Conservation (phyloP, 2,329 filamentous ascomycete species). For the Colletotrichum sp. region DNA sequence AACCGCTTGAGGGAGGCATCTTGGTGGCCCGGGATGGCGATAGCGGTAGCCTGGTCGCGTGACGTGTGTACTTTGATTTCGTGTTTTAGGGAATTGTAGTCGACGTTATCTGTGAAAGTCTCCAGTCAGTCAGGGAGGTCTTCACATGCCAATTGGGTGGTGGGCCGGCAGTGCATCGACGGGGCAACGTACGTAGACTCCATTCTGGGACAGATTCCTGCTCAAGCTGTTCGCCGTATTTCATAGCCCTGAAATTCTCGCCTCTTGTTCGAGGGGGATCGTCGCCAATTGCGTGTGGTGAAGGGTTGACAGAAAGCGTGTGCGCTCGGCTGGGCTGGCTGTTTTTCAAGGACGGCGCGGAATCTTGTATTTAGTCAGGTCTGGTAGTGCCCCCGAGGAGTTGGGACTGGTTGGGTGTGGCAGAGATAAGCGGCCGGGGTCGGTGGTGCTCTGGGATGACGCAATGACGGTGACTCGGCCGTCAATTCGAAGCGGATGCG, state of each 20-base stretch:
- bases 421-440: slow-evolving; percentile 8
- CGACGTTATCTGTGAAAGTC: slow-evolving; percentile 72
- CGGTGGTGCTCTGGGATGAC: slow-evolving; percentile 5
- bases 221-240: slow-evolving; percentile 78
- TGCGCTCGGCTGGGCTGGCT: not conserved
- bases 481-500: not conserved
- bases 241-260: slow-evolving; percentile 54
- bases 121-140: not conserved
- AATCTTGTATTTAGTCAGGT: slow-evolving; percentile 10
- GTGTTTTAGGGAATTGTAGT: slow-evolving; percentile 87
- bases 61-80: slow-evolving; percentile 83
- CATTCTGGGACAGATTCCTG: slow-evolving; percentile 82
- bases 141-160: not conserved
- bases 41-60: slow-evolving; percentile 69
- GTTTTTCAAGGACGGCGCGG: slow-evolving; percentile 2
- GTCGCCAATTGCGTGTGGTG: slow-evolving; percentile 6
- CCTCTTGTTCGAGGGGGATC: not conserved
- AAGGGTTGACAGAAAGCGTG: not conserved
- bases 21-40: slow-evolving; percentile 76
- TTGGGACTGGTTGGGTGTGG: not conserved
- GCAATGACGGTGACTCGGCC: slow-evolving; percentile 15
- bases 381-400: not conserved
- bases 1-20: slow-evolving; percentile 66
- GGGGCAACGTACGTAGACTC: slow-evolving; percentile 66
- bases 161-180: not conserved